phyloP scores from a whole-genome alignment of 768 basidiomycete species.

The Auriscalpium microsporum region DNA sequence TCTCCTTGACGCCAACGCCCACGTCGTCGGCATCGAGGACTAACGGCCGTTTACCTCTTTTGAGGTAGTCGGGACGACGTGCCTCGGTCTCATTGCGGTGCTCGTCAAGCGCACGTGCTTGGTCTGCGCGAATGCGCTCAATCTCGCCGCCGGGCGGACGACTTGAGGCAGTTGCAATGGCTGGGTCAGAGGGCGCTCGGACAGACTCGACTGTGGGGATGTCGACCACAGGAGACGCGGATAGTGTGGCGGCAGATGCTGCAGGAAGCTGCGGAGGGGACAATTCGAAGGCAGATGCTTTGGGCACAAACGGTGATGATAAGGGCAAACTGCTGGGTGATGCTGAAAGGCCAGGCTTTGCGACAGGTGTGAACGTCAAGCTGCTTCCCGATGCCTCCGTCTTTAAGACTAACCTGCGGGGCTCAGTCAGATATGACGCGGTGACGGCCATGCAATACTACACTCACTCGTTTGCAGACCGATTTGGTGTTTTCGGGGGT shows the following conservation, averaged over 20 bases:
- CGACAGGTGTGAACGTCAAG: no score
- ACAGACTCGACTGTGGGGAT: not conserved
- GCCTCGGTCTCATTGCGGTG: conserved; percentile 48
- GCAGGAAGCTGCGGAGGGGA: not conserved
- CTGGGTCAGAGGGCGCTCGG: conserved; percentile 10
- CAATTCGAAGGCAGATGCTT: not conserved
- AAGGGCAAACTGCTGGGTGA: not conserved
- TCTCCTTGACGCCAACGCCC: conserved; percentile 56
- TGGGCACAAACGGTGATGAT: not conserved
- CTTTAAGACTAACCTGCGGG: not conserved
- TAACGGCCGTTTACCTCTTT: conserved; percentile 41
- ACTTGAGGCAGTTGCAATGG: conserved; percentile 15
- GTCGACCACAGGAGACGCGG: not conserved
- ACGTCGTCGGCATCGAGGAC: conserved; percentile 5
- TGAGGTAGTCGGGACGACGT: conserved; percentile 65
- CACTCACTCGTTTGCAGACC: not conserved
- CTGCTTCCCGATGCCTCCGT: not conserved
- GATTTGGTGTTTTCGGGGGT: not conserved
- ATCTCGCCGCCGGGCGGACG: conserved; percentile 42
- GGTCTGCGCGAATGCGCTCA: conserved; percentile 47
- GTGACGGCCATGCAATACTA: not conserved
- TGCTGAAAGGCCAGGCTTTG: not conserved
- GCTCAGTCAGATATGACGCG: not conserved
- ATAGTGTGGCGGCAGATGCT: not conserved
- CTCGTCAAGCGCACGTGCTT: conserved; percentile 40